Conservation (phyloP, 2,329 filamentous ascomycete species). For the Botryotinia globosa region DNA sequence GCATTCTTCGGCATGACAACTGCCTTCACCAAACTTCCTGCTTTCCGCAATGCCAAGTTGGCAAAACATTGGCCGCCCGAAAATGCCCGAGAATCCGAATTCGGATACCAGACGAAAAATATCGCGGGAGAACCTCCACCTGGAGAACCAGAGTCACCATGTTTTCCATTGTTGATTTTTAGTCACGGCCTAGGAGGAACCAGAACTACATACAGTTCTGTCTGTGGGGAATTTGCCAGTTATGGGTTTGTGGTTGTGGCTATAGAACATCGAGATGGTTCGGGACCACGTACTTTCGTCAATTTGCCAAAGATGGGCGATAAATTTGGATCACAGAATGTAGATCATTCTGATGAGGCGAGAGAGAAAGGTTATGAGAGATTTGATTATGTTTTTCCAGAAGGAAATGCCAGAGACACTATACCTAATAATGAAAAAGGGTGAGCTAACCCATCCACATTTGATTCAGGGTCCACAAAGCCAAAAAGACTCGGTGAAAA, state of each 20-base stretch:
- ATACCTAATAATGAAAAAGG: constrained; percentile 56
- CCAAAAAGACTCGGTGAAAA: no score
- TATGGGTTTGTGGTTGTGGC: constrained; percentile 64
- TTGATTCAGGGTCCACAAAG: no score
- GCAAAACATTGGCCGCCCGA: constrained; percentile 54
- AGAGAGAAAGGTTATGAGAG: constrained; percentile 45
- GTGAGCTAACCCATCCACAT: background rate
- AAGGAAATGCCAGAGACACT: constrained; percentile 51
- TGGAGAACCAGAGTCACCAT: constrained; percentile 43
- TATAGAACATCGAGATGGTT: constrained; percentile 64
- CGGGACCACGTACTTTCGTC: constrained; percentile 58
- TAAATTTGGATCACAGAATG: constrained; percentile 37
- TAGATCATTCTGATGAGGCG: constrained; percentile 39
- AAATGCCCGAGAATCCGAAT: constrained; percentile 39
- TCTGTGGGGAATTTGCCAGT: constrained; percentile 65
- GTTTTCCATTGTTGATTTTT: constrained; percentile 62
- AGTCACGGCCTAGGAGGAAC: constrained; percentile 65
- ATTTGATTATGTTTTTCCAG: constrained; percentile 63
- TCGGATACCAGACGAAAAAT: constrained; percentile 43
- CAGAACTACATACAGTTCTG: constrained; percentile 58
- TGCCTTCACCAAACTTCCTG: constrained; percentile 64
- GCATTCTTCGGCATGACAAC: constrained; percentile 46
- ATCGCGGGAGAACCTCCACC: constrained; percentile 42
- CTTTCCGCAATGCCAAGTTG: constrained; percentile 58
- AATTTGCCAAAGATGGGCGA: constrained; percentile 50